Evolutionary conservation across 495 filamentous ascomycete species (phyloP).

Genomic region (Xylaria cubensis): DNA sequence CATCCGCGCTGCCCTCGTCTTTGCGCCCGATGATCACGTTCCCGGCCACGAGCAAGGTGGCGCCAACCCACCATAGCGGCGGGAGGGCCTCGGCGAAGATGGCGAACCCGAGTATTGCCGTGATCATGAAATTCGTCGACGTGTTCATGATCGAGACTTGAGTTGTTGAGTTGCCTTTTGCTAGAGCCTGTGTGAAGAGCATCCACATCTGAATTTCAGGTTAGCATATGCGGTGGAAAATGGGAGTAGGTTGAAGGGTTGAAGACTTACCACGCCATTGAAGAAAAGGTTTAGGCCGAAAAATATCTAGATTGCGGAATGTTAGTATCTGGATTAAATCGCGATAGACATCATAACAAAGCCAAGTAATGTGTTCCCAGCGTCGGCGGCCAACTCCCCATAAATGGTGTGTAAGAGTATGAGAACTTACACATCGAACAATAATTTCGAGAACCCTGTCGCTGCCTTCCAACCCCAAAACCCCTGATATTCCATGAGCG

Average conservation of each 20-base stretch:
- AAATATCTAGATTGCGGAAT: slow-evolving; percentile 64
- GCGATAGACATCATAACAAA: not conserved
- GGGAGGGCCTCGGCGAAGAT: slow-evolving; percentile 76
- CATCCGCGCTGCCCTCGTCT: slow-evolving; percentile 60
- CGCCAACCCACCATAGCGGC: slow-evolving; percentile 88
- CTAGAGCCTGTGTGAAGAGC: slow-evolving; percentile 82
- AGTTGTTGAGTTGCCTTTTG: slow-evolving; percentile 80
- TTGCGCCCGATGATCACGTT: slow-evolving; percentile 90
- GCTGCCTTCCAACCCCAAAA: slow-evolving; percentile 62
- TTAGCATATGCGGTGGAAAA: slow-evolving; percentile 14
- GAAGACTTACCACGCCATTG: slow-evolving; percentile 71
- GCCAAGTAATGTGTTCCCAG: too few species aligned
- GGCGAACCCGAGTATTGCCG: slow-evolving; percentile 79
- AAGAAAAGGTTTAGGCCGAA: slow-evolving; percentile 88
- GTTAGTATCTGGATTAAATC: slow-evolving; percentile 11
- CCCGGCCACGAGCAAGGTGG: slow-evolving; percentile 81
- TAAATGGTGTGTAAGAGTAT: not conserved
- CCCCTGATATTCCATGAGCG: slow-evolving; percentile 65
- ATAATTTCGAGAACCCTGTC: slow-evolving; percentile 66
- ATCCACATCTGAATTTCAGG: slow-evolving; percentile 76
- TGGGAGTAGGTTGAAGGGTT: not conserved
- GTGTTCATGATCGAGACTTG: slow-evolving; percentile 95
- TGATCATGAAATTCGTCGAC: slow-evolving; percentile 88
- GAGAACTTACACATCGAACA: slow-evolving; percentile 70
- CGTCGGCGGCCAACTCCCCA: not conserved